These are phyloP conservation scores for Plasmodium coatneyi DNA, from an alignment of 169 alveolate species.

Conservation along the genomic window DNA sequence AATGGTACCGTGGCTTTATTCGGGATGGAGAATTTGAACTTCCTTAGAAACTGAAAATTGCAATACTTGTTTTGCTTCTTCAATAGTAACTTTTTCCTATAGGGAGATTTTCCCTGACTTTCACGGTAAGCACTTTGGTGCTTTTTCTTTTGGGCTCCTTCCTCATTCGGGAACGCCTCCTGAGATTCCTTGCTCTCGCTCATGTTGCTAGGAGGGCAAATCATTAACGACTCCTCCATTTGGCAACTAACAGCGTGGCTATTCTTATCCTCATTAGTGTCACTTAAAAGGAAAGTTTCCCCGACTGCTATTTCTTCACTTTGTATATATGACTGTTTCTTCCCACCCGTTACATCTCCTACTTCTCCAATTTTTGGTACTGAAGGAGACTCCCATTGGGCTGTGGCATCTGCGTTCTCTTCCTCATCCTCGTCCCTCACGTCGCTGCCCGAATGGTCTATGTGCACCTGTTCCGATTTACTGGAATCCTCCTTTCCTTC, in stretches of 20 bases:
- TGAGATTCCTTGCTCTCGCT: not conserved
- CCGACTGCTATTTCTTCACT: not conserved
- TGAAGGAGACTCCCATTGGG: not conserved
- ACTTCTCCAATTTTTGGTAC: not conserved
- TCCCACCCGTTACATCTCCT: not conserved
- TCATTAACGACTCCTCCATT: not conserved
- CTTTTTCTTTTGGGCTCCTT: not conserved
- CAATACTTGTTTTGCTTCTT: slow-evolving; percentile 11
- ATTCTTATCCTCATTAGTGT: not conserved
- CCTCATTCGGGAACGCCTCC: not conserved
- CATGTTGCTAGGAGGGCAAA: not conserved
- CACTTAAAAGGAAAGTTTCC: not conserved
- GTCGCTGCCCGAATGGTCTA: not conserved
- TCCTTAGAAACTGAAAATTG: slow-evolving; percentile 32
- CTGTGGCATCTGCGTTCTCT: not conserved
- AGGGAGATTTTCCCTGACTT: not conserved
- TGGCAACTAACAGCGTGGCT: not conserved
- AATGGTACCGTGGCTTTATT: slow-evolving; percentile 24
- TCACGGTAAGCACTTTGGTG: slow-evolving; percentile 19
- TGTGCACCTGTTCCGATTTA: not conserved
- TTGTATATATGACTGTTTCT: not conserved
- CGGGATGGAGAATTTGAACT: slow-evolving; percentile 29
- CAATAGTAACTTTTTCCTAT: not conserved
- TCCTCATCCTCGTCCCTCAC: not conserved
- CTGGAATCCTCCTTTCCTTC: not conserved